Evolutionary conservation across 2,329 filamentous ascomycete genomes (phyloP).

Genomic region (Truncatella angustata): DNA sequence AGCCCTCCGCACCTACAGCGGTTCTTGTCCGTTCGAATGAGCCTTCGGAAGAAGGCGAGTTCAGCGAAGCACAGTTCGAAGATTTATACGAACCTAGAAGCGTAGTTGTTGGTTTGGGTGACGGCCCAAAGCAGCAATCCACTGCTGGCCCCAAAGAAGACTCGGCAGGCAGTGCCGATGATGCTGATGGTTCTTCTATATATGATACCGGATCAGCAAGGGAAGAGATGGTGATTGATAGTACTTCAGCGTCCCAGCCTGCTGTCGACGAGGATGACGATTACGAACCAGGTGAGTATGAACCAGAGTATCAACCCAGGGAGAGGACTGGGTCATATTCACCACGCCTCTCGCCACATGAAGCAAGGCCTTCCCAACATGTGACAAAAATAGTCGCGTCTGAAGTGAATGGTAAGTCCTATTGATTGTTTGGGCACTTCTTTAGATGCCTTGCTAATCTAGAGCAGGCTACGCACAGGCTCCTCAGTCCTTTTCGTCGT

Average conservation of each 20-base stretch:
- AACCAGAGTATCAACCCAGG: constrained; percentile 29
- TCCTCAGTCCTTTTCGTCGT: constrained; percentile 9
- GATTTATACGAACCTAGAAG: constrained; percentile 50
- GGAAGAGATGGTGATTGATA: constrained; percentile 19
- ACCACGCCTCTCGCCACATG: constrained; percentile 49
- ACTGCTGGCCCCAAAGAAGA: constrained; percentile 17
- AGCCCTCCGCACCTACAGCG: neutral
- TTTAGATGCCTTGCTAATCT: constrained; percentile 2
- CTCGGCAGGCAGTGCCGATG: constrained; percentile 22
- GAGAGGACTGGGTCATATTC: constrained; percentile 54
- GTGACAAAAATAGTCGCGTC: neutral
- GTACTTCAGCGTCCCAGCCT: constrained; percentile 19
- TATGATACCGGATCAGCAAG: constrained; percentile 27
- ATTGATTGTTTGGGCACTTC: neutral
- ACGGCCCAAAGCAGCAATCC: constrained; percentile 5
- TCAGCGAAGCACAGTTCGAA: constrained; percentile 67
- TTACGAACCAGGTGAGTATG: constrained; percentile 23
- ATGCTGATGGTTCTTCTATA: constrained; percentile 31
- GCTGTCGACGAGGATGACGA: constrained; percentile 20
- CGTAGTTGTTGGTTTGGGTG: neutral
- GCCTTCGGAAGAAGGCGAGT: constrained; percentile 67
- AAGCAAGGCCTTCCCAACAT: constrained; percentile 33
- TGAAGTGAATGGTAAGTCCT: constrained; percentile 21
- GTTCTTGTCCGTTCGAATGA: constrained; percentile 1
- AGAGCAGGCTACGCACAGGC: constrained; percentile 6